phyloP scores from a whole-genome alignment of 2,329 filamentous ascomycete genomes.

The Claviceps pusilla region DNA sequence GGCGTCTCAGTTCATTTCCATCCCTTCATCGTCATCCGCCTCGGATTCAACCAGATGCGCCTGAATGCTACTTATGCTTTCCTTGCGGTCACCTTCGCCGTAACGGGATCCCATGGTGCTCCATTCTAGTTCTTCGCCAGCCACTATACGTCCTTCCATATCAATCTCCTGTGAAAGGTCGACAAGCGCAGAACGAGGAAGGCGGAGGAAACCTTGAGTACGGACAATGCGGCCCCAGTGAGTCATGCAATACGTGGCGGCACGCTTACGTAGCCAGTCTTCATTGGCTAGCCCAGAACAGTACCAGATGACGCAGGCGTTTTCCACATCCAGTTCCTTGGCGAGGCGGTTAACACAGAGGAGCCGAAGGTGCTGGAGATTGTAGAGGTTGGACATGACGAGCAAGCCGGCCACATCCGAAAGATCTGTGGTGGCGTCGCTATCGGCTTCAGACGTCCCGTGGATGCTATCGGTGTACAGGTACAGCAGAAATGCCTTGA shows the following conservation, averaged over 20 bases:
- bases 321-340: constrained; percentile 83
- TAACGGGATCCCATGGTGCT: constrained; percentile 32
- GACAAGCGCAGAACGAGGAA: constrained; percentile 67
- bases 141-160: constrained; percentile 78
- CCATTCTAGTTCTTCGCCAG: constrained; percentile 65
- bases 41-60: constrained; percentile 44
- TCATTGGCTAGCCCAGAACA: constrained; percentile 80
- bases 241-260: constrained; percentile 74
- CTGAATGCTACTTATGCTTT: constrained; percentile 44
- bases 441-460: constrained; percentile 30
- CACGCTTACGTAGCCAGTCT: constrained; percentile 81
- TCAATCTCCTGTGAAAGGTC: constrained; percentile 90
- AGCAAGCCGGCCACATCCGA: constrained; percentile 84
- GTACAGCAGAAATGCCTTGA: constrained; percentile 89
- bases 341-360: constrained; percentile 82
- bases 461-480: constrained; percentile 90
- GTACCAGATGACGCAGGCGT: constrained; percentile 93
- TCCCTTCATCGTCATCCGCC: constrained; percentile 45
- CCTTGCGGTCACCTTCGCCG: constrained; percentile 35
- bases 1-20: constrained; percentile 35
- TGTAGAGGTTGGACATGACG: constrained; percentile 96
- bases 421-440: constrained; percentile 62
- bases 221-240: constrained; percentile 93
- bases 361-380: constrained; percentile 82
- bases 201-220: constrained; percentile 68